Conservation (phyloP, 306 rosid species). For the Quercus mongolica region DNA sequence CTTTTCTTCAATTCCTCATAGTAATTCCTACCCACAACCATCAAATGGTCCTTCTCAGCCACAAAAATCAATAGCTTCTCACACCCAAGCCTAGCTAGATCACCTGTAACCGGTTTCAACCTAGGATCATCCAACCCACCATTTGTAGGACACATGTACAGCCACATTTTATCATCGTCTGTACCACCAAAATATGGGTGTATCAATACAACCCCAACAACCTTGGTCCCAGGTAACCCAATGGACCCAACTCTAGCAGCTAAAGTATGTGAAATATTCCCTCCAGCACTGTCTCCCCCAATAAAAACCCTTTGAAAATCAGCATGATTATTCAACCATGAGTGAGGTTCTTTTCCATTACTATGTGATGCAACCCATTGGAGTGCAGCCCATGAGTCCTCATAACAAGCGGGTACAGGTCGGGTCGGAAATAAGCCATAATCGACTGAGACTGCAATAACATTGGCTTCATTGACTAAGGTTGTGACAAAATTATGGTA, state of each 20-base stretch:
- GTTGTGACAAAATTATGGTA: conserved; percentile 21
- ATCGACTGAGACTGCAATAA: conserved; percentile 38
- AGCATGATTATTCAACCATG: conserved; percentile 37
- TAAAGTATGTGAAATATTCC: conserved; percentile 24
- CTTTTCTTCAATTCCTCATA: conserved; percentile 35
- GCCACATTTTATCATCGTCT: conserved; percentile 38
- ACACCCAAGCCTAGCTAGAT: conserved; percentile 36
- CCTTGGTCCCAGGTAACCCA: conserved; percentile 19
- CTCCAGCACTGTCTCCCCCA: conserved; percentile 53
- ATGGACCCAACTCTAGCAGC: conserved; percentile 5
- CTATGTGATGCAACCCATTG: conserved; percentile 42
- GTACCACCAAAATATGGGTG: conserved; percentile 45
- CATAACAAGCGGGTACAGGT: conserved; percentile 37
- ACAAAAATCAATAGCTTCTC: conserved; percentile 34
- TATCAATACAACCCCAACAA: conserved; percentile 29
- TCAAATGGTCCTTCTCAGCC: conserved; percentile 48
- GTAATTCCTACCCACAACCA: conserved; percentile 23
- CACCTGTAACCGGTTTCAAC: conserved; percentile 38
- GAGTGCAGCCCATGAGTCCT: conserved; percentile 48
- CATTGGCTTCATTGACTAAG: conserved; percentile 8
- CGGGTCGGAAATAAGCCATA: conserved; percentile 36
- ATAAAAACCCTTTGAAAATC: conserved; percentile 31
- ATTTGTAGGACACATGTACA: conserved; percentile 38
- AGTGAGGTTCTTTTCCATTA: conserved; percentile 29
- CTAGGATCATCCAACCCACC: conserved; percentile 34